Conservation (phyloP, 2,329 filamentous ascomycete genomes). For the Metarhizium robertsii region DNA sequence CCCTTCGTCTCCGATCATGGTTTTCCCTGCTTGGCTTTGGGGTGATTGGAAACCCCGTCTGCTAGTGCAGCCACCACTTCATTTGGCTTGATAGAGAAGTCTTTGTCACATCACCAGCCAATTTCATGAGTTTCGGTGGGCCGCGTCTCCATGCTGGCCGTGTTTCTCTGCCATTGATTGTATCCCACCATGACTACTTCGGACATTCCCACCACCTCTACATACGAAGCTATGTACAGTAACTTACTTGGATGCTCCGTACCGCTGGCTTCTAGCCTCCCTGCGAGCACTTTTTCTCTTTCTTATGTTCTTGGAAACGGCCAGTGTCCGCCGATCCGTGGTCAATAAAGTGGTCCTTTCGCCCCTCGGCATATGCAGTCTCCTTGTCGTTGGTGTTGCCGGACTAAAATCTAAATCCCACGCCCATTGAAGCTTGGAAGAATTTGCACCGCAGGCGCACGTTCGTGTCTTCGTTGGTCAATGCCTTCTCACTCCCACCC, state of each 20-base stretch:
- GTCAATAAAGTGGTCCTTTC: not conserved
- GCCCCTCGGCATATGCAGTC: conserved; percentile 31
- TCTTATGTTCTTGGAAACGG: not conserved
- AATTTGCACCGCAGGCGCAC: conserved; percentile 1
- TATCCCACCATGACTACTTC: too few species aligned
- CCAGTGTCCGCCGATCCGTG: not conserved
- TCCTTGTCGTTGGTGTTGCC: conserved; percentile 10
- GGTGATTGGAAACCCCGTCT: too few species aligned
- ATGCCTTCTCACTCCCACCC: conserved; percentile 14
- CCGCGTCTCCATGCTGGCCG: conserved; percentile 7
- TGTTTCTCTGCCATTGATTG: too few species aligned
- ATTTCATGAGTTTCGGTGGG: not conserved
- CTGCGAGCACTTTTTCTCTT: too few species aligned
- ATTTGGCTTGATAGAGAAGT: too few species aligned
- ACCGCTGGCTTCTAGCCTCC: too few species aligned
- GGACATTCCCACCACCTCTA: too few species aligned
- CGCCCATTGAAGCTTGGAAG: not conserved
- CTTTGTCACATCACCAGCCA: conserved; percentile 16
- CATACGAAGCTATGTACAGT: too few species aligned
- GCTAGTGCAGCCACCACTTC: too few species aligned
- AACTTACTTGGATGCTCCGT: too few species aligned
- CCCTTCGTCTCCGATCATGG: conserved; percentile 1
- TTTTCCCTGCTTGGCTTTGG: too few species aligned
- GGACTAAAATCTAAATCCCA: conserved; percentile 1
- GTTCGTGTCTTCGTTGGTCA: conserved; percentile 3